These are phyloP conservation scores for Podospora pseudoanserina DNA, from an alignment of 495 filamentous ascomycete species.

Conservation along the genomic window DNA sequence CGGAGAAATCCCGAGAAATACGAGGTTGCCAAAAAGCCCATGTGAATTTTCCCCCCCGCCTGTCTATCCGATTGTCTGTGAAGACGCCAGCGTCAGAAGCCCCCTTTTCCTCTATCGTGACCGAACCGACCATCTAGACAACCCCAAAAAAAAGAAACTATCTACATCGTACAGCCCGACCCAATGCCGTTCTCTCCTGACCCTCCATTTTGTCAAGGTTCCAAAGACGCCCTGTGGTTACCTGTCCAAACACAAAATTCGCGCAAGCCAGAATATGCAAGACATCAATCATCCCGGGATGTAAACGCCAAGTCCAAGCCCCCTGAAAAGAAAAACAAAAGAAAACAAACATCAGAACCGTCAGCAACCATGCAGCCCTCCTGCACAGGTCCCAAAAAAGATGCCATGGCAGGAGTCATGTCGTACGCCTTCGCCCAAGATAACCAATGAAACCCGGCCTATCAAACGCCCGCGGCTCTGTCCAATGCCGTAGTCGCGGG, in stretches of 20 bases:
- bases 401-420: background rate
- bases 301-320: constrained; percentile 3
- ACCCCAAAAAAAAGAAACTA: background rate
- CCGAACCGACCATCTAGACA: background rate
- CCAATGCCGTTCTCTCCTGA: background rate
- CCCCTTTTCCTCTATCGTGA: background rate
- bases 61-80: background rate
- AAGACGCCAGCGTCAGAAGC: background rate
- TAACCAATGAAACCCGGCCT: background rate
- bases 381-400: background rate
- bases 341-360: background rate
- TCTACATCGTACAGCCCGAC: background rate
- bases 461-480: constrained; percentile 1
- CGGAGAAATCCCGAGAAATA: background rate
- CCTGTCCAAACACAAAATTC: constrained; percentile 4
- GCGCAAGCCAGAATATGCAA: constrained; percentile 3
- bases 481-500: background rate
- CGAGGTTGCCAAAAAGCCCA: background rate
- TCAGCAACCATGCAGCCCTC: background rate
- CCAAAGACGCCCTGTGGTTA: background rate
- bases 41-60: background rate
- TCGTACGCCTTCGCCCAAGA: background rate
- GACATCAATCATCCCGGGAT: constrained; percentile 1
- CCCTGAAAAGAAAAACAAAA: background rate
- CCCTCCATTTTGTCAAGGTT: background rate